Percentiles rank a stretch among this genome's conserved stretches.
Evolutionary conservation across 2,329 filamentous ascomycete genomes (phyloP).

Genomic region (Penicillium verrucosum): DNA sequence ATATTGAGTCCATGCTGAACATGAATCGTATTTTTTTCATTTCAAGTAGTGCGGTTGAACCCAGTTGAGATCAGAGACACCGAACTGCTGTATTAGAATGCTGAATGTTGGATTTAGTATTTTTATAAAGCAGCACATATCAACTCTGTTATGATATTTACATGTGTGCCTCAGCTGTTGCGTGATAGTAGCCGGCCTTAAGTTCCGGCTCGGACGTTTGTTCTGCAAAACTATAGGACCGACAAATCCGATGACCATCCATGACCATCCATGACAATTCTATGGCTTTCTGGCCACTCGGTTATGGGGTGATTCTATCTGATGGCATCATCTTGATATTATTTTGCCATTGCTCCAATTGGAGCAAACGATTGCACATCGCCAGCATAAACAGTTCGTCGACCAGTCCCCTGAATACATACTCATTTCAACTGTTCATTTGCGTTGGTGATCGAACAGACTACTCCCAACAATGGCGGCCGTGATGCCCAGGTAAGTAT

Average conservation of each 20-base stretch:
- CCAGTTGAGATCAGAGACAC: background rate
- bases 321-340: background rate
- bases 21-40: background rate
- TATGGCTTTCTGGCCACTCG: background rate
- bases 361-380: background rate
- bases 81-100: background rate
- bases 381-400: background rate
- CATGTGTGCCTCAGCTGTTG: background rate
- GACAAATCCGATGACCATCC: background rate
- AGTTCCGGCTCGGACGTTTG: background rate
- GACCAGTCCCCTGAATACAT: background rate
- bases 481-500: slow-evolving; percentile 5
- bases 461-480: slow-evolving; percentile 13
- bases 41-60: background rate
- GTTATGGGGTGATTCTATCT: background rate
- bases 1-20: background rate
- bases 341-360: background rate
- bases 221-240: background rate
- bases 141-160: background rate
- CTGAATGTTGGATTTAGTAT: background rate
- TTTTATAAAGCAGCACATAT: background rate
- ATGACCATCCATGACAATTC: background rate
- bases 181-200: background rate
- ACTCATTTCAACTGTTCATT: background rate
- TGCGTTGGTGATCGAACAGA: background rate